Base-by-base conservation (phyloP, 495 filamentous ascomycete genomes). In the Penicillium cinerascens region DNA sequence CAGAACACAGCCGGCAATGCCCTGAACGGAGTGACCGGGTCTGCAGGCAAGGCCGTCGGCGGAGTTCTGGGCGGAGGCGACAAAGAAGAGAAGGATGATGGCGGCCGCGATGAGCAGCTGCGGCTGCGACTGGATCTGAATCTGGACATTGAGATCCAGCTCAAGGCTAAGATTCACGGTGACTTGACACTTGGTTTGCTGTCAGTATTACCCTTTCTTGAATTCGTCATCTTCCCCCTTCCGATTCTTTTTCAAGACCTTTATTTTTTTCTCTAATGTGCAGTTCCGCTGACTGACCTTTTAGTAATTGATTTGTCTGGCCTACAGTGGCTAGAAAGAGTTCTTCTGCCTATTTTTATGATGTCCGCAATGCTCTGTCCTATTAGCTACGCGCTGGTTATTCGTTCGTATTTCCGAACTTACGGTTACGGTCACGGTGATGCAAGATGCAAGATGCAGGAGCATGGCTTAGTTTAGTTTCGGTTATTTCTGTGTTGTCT, bases 131-230 rank as follows among this genome's bases (percentile, higher is more conserved):
- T 96, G 48, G 90, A 95, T 65, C 65, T 95, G 44, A 95, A 95
- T 70, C 71, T 96, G 42, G 91, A 96, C 65, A 82, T 95, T 57
- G 87, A 95, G 76, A 85, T 95, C 27, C 85, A 91, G 65, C 74
- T 96, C 1, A 95, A 95, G 81, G 91, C 91, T 17, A 88, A 89
- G 73, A 93, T 96, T 65, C 87, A 92, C 61, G 89, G 91, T 69
- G 91, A 95, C 76, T 73, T 95, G 61, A 93, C 89, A 36, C 65
- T 96, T 46, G 85, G 87, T 45, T 76, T 96, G 58, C 80, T 96
- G 90, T 92, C 76, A 74, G 88, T 86, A 59, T 54, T 9, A 45
- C 16, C 44, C 3, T 23, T 41, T 41, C 16, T 16, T 40, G 48
- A 47, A 26, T 4, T 29, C 47, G 47, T 4, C 7, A 11, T 45